phyloP scores from a whole-genome alignment of 2,329 filamentous ascomycete genomes.

The Cytospora mali region DNA sequence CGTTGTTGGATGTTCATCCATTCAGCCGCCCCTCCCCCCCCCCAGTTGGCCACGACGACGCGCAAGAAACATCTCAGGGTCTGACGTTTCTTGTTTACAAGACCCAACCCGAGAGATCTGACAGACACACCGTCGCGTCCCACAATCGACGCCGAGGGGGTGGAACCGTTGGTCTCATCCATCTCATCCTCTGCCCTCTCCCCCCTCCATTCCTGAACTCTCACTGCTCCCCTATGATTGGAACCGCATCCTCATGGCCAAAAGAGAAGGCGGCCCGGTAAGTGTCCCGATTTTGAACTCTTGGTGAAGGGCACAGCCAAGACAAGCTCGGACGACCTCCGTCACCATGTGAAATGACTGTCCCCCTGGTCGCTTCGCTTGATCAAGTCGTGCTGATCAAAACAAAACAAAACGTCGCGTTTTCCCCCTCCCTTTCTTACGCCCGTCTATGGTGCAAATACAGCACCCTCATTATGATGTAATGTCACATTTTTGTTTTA shows the following conservation, averaged over 20 bases:
- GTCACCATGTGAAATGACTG: background rate
- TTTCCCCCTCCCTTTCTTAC: background rate
- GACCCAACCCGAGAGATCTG: background rate
- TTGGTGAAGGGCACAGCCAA: background rate
- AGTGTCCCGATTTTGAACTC: background rate
- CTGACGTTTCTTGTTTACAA: background rate
- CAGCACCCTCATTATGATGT: background rate
- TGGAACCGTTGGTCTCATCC: background rate
- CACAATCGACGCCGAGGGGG: background rate
- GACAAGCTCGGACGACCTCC: background rate
- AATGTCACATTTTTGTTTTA: constrained; percentile 14
- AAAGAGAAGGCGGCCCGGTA: background rate
- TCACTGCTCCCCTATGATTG: background rate
- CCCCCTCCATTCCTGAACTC: background rate
- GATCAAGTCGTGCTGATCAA: constrained; percentile 15
- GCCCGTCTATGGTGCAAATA: constrained; percentile 4
- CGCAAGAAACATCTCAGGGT: constrained; percentile 9
- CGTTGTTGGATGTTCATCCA: background rate
- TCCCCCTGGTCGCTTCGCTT: background rate
- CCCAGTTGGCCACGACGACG: background rate
- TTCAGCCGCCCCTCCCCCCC: no score
- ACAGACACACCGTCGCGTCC: background rate
- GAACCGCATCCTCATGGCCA: background rate
- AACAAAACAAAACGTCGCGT: constrained; percentile 25
- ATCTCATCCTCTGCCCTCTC: background rate